Evolutionary conservation across 106 monocot genomes (phyloP).

Genomic region (Phalaenopsis aphrodite): DNA sequence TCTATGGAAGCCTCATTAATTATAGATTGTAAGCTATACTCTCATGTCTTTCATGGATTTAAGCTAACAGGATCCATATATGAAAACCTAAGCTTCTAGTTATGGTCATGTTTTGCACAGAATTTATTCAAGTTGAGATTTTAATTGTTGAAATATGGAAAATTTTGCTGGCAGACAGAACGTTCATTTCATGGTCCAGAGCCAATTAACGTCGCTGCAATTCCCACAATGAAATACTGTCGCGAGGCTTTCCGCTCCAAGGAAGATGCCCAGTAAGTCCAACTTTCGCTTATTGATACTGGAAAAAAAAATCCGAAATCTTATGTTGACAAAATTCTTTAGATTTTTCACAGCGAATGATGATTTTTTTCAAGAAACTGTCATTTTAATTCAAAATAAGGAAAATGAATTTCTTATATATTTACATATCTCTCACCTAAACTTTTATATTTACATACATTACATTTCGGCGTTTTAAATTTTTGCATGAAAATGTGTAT

Average conservation of each 20-base stretch:
- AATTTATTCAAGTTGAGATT: neutral
- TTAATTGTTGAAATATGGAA: neutral
- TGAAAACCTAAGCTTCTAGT: neutral
- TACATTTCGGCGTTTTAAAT: too few relatives aligned
- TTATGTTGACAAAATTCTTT: too few relatives aligned
- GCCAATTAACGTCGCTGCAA: conserved; percentile 40
- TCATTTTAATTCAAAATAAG: too few relatives aligned
- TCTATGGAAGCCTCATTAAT: too few relatives aligned
- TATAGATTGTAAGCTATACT: too few relatives aligned
- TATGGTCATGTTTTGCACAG: neutral
- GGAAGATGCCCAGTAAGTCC: conserved; percentile 58
- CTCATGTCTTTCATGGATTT: neutral
- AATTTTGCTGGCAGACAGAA: conserved; percentile 30
- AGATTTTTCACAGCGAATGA: too few relatives aligned
- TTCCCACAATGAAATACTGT: conserved; percentile 49
- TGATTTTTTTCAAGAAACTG: too few relatives aligned
- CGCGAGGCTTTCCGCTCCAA: conserved; percentile 31
- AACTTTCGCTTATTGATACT: neutral
- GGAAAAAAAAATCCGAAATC: too few relatives aligned
- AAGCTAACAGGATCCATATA: neutral
- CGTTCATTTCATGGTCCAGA: conserved; percentile 30
- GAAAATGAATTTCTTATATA: too few relatives aligned
- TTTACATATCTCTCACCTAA: too few relatives aligned
- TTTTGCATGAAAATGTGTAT: too few relatives aligned
- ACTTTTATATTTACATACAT: too few relatives aligned